Conservation (phyloP, 768 basidiomycete genomes). For the Rhodotorula babjevae region DNA sequence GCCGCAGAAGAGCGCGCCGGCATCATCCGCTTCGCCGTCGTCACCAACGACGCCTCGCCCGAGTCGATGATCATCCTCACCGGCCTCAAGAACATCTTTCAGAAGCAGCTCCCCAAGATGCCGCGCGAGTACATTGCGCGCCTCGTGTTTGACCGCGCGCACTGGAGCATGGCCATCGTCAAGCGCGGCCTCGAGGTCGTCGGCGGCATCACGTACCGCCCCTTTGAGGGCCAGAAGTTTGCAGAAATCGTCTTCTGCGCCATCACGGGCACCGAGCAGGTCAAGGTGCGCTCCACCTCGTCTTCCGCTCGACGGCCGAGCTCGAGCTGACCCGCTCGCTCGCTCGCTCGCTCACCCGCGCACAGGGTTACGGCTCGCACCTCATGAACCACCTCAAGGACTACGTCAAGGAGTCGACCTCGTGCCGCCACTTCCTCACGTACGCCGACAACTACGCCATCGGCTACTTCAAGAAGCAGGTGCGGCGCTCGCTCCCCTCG, state of each 20-base stretch:
- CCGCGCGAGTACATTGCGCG: slow-evolving; percentile 96
- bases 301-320: background rate
- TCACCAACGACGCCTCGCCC: slow-evolving; percentile 71
- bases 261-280: slow-evolving; percentile 91
- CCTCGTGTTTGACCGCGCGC: slow-evolving; percentile 85
- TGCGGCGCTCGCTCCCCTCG: slow-evolving; percentile 18
- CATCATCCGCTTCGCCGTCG: slow-evolving; percentile 74
- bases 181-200: slow-evolving; percentile 93
- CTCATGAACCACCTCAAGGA: slow-evolving; percentile 98
- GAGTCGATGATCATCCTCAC: slow-evolving; percentile 79
- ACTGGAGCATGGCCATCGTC: slow-evolving; percentile 87
- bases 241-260: slow-evolving; percentile 99
- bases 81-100: slow-evolving; percentile 93
- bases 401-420: slow-evolving; percentile 78
- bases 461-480: slow-evolving; percentile 97
- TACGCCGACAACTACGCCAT: slow-evolving; percentile 99
- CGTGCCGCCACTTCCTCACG: slow-evolving; percentile 90
- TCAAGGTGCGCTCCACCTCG: slow-evolving; percentile 62
- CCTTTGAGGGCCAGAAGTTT: slow-evolving; percentile 88
- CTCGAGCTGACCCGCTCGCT: background rate
- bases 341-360: background rate
- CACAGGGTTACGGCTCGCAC: slow-evolving; percentile 91
- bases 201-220: slow-evolving; percentile 93
- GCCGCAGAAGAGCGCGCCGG: slow-evolving; percentile 72
- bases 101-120: slow-evolving; percentile 97